phyloP scores from a whole-genome alignment of 257 asterid species.

The Solanum infundibuliforme region DNA sequence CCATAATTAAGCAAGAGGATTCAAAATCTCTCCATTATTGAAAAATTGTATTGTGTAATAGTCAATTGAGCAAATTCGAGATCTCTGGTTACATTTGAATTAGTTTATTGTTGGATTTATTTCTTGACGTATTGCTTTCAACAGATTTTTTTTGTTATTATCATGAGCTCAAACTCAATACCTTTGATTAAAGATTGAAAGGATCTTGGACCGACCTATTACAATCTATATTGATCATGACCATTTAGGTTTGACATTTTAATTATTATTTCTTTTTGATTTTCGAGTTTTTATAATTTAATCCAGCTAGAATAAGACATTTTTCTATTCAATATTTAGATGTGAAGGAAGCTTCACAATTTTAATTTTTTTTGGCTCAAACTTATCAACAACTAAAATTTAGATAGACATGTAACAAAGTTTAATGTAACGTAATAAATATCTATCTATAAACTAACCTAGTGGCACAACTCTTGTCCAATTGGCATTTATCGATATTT shows the following conservation, averaged over 20 bases:
- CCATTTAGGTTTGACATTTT: not conserved
- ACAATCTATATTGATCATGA: not conserved
- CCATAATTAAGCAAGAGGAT: not conserved
- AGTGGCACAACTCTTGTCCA: not conserved
- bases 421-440: not conserved
- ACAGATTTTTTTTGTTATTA: not conserved
- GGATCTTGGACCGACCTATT: fast-evolving
- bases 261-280: not conserved
- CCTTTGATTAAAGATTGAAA: not conserved
- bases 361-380: not conserved
- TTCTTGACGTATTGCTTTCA: not conserved
- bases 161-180: not conserved
- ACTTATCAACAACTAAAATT: not conserved
- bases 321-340: not conserved
- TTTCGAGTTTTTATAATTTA: not conserved
- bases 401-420: not conserved
- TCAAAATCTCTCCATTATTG: not conserved
- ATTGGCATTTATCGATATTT: not conserved
- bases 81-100: not conserved
- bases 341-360: not conserved
- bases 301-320: not conserved
- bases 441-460: not conserved
- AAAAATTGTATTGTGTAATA: not conserved
- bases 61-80: fast-evolving
- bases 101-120: fast-evolving